Evolutionary conservation across 1,284 basidiomycete genomes (phyloP), one percentile per base, ranked within the genome.

Genomic region (Austroboletus niveus): DNA sequence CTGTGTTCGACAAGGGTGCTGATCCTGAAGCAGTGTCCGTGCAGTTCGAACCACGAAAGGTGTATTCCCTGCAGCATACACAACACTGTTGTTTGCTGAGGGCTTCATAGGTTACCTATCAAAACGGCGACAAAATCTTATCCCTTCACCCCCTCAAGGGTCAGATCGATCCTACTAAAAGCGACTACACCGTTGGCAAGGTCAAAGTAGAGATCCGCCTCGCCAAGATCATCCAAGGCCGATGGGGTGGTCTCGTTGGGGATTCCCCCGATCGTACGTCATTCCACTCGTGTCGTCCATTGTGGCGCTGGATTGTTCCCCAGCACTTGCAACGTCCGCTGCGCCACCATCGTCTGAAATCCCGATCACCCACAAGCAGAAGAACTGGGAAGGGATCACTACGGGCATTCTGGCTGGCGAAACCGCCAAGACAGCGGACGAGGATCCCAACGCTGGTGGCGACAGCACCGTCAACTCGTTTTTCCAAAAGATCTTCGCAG

Each of bases 371-470:
- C 67, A 70, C 51, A 75, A 75, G 60, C 75, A 59, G 52, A 91
- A 90, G 73, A 91, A 94, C 64, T 94, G 92, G 92, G 92, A 93
- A 47, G 80, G 76, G 9, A 79, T 94, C 57, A 89, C 89, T 8
- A 77, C 75, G n/a, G 68, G 77, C 14, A 87, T 89, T 53, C 75
- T 91, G 34, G 66, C 69, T 17, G 59, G 69, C 7, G 86, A 92
- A 9, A 87, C 87, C 68, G 79, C 82, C 46, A 82, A 76, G 60
- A 72, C 77, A 2, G 67, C 75, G 4, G 75, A 84, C 12, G 82
- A 93, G 58, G 89, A 94, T 68, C 87, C 91, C 4, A 94, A 94
- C 66, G 82, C 84, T 10, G 88, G 88, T 35, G 91, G 92, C 17
- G 92, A 93, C 65, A 77, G 74, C 52, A 79, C 87, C 10, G 78